A percentile compares a stretch with the other conserved stretches of the same genome.
These are phyloP conservation scores for Aspergillus viridinutans DNA, from an alignment of 2,329 filamentous ascomycete species.

Conservation along the genomic window DNA sequence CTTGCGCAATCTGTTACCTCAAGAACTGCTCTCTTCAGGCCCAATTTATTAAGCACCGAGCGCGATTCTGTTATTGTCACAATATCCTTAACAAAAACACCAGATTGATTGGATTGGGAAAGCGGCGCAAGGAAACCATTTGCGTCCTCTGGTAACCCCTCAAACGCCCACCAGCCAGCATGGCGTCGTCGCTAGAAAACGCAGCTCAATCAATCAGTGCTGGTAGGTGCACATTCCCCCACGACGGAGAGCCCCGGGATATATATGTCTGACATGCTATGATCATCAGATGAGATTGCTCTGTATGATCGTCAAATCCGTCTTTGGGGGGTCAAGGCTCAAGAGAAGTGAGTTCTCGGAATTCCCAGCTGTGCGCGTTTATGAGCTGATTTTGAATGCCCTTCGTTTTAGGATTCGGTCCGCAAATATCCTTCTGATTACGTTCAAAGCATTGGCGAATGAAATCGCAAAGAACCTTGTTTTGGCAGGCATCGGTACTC, in stretches of 20 bases:
- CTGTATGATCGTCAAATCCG: constrained; percentile 97
- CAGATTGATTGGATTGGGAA: neutral
- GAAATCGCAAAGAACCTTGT: constrained; percentile 98
- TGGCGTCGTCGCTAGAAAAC: constrained; percentile 23
- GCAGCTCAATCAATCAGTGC: constrained; percentile 29
- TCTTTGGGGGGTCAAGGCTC: constrained; percentile 92
- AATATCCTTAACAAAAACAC: neutral
- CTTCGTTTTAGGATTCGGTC: constrained; percentile 64
- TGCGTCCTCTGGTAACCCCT: neutral
- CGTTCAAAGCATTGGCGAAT: constrained; percentile 80
- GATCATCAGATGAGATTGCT: constrained; percentile 76
- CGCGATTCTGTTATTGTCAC: neutral
- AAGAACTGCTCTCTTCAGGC: too few species aligned
- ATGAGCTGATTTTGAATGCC: neutral
- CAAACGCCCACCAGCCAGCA: neutral
- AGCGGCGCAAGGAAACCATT: neutral
- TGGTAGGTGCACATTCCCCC: constrained; percentile 17
- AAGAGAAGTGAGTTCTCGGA: constrained; percentile 60
- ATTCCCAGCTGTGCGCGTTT: neutral
- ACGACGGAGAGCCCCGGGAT: neutral
- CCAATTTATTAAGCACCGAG: too few species aligned
- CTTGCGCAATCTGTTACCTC: neutral
- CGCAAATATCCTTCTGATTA: constrained; percentile 85
- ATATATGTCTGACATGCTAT: constrained; percentile 3
- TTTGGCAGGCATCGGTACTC: constrained; percentile 81